Evolutionary conservation across 352 stramenopile species (phyloP), one percentile per base, ranked within the genome.

Genomic region (Pythium biforme): DNA sequence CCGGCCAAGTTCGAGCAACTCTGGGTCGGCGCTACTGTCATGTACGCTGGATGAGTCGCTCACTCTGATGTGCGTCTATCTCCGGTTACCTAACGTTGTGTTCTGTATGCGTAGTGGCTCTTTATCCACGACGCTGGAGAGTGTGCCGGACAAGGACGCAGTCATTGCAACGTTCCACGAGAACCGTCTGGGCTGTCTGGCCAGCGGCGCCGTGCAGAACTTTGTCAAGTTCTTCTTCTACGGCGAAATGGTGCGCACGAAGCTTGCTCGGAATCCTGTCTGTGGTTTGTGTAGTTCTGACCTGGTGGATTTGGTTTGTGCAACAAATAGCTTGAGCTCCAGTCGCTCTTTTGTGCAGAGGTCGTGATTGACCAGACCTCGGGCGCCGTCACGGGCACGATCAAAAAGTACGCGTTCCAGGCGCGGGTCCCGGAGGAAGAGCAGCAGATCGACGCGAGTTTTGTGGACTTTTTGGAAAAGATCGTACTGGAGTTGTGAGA

Each of bases 141-240:
- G 78, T 22, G 71, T 88, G 12, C 84, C 80, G 6, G 81, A 89
- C 39, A 79, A 90, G 37, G 82, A 94, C 39, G 74, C 86, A 45
- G 73, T 96, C 59, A 94, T 96, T 56, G 76, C 76, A 11, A 62
- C 78, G 19, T 94, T 96, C 65, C 56, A 77, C 0, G 75, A 74
- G 48, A 86, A 91, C 45, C 83, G 73, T 31, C 59, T 96, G 41
- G 82, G 73, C 69, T 96, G 87, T 71, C 69, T 96, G 59, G 87
- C 87, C 22, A 93, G 83, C 53, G 87, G 87, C 15, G 75, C 76
- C 15, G 64, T 94, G 39, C 69, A 89, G 17, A 79, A 77, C 43
- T 53, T 88, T 20, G 73, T 93, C 72, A 96, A 96, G 66, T 96
- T 96, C 48, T 96, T 86, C 70, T 96, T 96, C 63, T 94, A 82